phyloP scores from a whole-genome alignment of 345 rosid species.

The Melastoma malabathricum region DNA sequence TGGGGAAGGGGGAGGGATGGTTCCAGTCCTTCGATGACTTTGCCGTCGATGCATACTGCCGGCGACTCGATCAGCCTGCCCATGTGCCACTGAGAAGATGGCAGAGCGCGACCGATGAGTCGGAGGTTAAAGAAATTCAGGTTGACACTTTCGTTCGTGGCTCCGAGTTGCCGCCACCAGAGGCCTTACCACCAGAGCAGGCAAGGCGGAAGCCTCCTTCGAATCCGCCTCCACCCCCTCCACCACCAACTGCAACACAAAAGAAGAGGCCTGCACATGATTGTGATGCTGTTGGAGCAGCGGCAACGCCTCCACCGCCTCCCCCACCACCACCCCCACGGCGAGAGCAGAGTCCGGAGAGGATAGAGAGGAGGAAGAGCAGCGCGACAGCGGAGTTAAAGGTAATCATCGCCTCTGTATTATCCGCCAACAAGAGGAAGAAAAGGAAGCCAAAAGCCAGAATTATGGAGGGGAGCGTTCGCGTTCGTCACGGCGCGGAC shows the following conservation, averaged over 20 bases:
- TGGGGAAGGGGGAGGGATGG: slow-evolving; percentile 30
- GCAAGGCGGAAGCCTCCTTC: slow-evolving; percentile 27
- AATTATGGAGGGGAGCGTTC: slow-evolving; percentile 9
- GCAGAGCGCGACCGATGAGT: slow-evolving; percentile 21
- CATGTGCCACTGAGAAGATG: slow-evolving; percentile 13
- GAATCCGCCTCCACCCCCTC: slow-evolving; percentile 15
- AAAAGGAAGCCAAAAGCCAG: slow-evolving; percentile 45
- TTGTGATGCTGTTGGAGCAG: slow-evolving; percentile 22
- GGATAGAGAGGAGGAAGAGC: slow-evolving; percentile 41
- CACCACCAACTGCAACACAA: slow-evolving; percentile 11
- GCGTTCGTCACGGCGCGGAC: slow-evolving; percentile 9
- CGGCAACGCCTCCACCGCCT: slow-evolving; percentile 18
- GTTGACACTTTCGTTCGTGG: slow-evolving; percentile 46
- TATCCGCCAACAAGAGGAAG: slow-evolving; percentile 41
- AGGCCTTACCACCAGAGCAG: slow-evolving; percentile 13
- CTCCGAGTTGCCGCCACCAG: slow-evolving; percentile 15
- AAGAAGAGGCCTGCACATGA: slow-evolving; percentile 24
- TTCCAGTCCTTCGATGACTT: slow-evolving; percentile 66
- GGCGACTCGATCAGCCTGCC: slow-evolving; percentile 11
- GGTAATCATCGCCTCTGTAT: slow-evolving; percentile 44
- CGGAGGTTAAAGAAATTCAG: slow-evolving; percentile 35
- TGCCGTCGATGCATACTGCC: slow-evolving; percentile 23
- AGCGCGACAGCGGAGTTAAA: slow-evolving; percentile 64
- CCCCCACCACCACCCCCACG: slow-evolving; percentile 26
- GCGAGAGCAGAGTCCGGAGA: slow-evolving; percentile 12